Evolutionary conservation across 2,329 filamentous ascomycete species (phyloP).

Genomic region (Didymella segeticola): DNA sequence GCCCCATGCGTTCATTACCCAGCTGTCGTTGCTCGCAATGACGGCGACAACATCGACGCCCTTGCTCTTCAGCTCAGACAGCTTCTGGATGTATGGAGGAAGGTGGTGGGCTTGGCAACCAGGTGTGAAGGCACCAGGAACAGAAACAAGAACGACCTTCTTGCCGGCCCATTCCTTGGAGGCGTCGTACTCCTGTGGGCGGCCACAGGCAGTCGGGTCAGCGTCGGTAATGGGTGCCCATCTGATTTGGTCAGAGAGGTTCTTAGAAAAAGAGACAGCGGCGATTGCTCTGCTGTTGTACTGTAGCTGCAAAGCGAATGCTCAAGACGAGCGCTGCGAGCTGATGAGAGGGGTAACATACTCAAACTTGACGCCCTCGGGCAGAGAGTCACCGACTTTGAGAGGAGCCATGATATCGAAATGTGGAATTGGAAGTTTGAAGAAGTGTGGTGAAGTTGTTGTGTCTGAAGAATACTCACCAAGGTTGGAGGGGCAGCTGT

Average conservation of each 20-base stretch:
- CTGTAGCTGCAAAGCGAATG: background rate
- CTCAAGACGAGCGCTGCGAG: constrained; percentile 7
- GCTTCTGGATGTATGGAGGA: constrained; percentile 77
- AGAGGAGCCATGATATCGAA: constrained; percentile 65
- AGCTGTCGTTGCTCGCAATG: constrained; percentile 84
- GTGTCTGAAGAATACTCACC: background rate
- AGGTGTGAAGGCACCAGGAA: constrained; percentile 68
- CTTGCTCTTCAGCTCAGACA: constrained; percentile 75
- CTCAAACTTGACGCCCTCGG: constrained; percentile 78
- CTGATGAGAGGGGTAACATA: constrained; percentile 49
- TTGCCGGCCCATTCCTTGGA: constrained; percentile 76
- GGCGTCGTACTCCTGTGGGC: constrained; percentile 79
- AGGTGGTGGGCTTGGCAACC: constrained; percentile 84
- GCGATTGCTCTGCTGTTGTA: background rate
- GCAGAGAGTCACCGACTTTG: constrained; percentile 84
- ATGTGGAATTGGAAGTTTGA: background rate
- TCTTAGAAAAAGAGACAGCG: background rate
- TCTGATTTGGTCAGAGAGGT: constrained; percentile 51
- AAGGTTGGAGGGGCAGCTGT: constrained; percentile 20
- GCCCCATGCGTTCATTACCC: constrained; percentile 87
- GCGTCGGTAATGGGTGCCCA: constrained; percentile 81
- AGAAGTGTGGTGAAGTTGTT: background rate
- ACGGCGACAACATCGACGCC: constrained; percentile 83
- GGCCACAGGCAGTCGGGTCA: constrained; percentile 76
- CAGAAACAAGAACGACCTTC: constrained; percentile 73